phyloP scores from a whole-genome alignment of 2,329 filamentous ascomycete genomes.

The Geosmithia morbida region DNA sequence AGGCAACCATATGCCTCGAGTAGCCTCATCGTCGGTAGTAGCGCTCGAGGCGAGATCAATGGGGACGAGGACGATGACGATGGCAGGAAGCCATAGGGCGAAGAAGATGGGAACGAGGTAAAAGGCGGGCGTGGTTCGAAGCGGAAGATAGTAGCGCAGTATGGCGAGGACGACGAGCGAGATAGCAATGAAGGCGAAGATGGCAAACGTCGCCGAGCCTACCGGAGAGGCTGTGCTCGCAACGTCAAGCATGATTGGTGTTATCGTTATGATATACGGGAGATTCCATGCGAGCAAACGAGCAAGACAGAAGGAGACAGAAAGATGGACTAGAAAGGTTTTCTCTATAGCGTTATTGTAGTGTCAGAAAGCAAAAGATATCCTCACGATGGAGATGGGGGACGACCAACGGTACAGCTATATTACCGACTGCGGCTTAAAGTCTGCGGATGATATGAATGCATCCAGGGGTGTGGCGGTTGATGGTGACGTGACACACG shows the following conservation, averaged over 20 bases:
- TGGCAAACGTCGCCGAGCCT: conserved; percentile 66
- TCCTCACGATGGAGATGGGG: neutral
- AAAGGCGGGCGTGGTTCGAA: conserved; percentile 82
- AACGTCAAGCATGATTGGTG: conserved; percentile 20
- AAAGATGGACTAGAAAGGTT: neutral
- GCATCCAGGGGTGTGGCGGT: neutral
- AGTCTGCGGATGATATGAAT: neutral
- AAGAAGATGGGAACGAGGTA: conserved; percentile 89
- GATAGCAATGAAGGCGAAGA: conserved; percentile 57
- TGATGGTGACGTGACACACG: neutral
- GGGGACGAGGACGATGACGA: conserved; percentile 81
- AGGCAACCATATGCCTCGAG: conserved; percentile 78
- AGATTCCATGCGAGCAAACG: conserved; percentile 2
- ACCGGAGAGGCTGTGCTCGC: conserved; percentile 45
- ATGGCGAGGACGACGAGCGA: conserved; percentile 68
- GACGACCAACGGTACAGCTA: neutral
- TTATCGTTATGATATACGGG: neutral
- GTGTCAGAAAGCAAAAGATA: neutral
- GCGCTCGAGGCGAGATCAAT: conserved; percentile 89
- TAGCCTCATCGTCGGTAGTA: conserved; percentile 52
- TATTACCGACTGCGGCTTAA: neutral
- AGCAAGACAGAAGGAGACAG: neutral
- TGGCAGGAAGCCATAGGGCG: conserved; percentile 82
- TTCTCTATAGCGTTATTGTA: neutral
- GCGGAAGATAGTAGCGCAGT: conserved; percentile 76